phyloP scores from a whole-genome alignment of 495 filamentous ascomycete genomes.

The Physcia stellaris region DNA sequence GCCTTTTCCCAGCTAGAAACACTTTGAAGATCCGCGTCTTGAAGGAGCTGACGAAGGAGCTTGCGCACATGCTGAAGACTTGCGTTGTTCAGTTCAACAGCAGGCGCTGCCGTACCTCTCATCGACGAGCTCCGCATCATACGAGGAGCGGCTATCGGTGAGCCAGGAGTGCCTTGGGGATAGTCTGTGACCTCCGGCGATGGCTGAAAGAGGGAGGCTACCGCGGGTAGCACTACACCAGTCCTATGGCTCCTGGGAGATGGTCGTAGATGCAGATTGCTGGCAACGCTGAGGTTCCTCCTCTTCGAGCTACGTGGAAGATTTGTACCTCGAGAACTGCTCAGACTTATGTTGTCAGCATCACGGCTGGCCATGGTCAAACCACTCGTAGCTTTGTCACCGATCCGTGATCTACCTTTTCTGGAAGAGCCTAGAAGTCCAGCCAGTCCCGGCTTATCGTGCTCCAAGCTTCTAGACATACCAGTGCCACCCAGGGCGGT shows the following conservation, averaged over 20 bases:
- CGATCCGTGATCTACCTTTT: conserved; percentile 56
- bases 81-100: conserved; percentile 69
- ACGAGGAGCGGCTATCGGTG: conserved; percentile 41
- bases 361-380: conserved; percentile 50
- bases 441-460: conserved; percentile 37
- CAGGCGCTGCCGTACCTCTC: conserved; percentile 58
- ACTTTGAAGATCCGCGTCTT: conserved; percentile 61
- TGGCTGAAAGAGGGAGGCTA: too few species aligned
- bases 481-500: conserved; percentile 47
- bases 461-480: conserved; percentile 36
- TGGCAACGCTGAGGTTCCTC: conserved; percentile 67
- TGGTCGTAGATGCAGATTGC: conserved; percentile 49
- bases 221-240: conserved; percentile 9
- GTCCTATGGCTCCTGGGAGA: conserved; percentile 48
- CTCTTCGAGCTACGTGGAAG: conserved; percentile 40
- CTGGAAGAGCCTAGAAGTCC: conserved; percentile 50
- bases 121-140: conserved; percentile 76
- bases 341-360: conserved; percentile 41
- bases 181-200: too few species aligned
- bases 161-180: too few species aligned
- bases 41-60: conserved; percentile 68
- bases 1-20: conserved; percentile 76
- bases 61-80: conserved; percentile 79
- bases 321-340: conserved; percentile 43
- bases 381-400: conserved; percentile 53